Conservation (phyloP, 2,329 filamentous ascomycete species). For the Sclerotinia spermophila region DNA sequence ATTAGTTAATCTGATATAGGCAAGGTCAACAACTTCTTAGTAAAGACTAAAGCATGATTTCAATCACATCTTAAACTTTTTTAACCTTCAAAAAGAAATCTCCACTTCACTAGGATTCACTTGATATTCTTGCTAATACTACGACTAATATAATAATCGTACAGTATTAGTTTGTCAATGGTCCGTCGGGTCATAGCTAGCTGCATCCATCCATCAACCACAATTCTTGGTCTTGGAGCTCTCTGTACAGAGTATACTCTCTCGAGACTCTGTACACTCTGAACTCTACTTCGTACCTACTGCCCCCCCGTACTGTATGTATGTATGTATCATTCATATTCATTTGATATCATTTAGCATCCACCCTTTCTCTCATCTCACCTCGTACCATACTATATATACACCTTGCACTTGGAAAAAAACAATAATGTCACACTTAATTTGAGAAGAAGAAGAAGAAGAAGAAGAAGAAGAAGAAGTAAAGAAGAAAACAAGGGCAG, state of each 20-base stretch:
- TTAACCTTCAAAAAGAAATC: conserved; percentile 2
- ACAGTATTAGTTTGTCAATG: too few relatives aligned
- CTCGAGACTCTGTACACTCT: not conserved
- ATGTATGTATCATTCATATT: not conserved
- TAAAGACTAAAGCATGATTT: not conserved
- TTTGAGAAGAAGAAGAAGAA: not conserved
- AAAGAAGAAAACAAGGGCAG: not conserved
- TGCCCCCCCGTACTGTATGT: not conserved
- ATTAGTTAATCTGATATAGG: not conserved
- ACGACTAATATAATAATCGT: not conserved
- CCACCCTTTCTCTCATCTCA: not conserved
- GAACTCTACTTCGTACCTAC: not conserved
- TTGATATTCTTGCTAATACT: not conserved
- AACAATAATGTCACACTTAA: not conserved
- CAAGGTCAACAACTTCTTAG: not conserved
- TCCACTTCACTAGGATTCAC: not conserved
- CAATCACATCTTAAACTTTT: not conserved
- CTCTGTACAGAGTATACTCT: too few relatives aligned
- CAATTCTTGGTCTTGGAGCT: not conserved
- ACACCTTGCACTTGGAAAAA: not conserved
- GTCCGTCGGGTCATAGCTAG: too few relatives aligned
- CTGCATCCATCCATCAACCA: not conserved
- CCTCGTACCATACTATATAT: conserved; percentile 5
- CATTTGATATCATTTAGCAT: not conserved
- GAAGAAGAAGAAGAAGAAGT: too few relatives aligned